phyloP scores from a whole-genome alignment of 306 rosid genomes.

The Gleditsia sinensis region DNA sequence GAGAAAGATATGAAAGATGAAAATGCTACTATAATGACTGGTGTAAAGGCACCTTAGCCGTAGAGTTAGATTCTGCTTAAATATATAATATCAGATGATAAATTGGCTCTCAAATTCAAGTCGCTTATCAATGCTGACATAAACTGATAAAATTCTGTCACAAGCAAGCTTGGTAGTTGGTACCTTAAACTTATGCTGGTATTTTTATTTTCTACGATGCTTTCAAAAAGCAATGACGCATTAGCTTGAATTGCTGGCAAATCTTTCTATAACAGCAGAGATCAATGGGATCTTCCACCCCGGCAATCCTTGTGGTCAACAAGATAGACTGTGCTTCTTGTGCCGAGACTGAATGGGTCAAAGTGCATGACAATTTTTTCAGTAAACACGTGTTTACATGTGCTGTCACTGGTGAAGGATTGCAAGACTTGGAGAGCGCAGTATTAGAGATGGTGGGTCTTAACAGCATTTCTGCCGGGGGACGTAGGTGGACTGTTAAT shows the following conservation, averaged over 20 bases:
- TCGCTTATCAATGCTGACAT: constrained; percentile 10
- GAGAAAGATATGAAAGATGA: neutral
- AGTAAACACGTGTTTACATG: constrained; percentile 74
- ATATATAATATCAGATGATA: constrained; percentile 9
- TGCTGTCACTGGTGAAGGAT: constrained; percentile 92
- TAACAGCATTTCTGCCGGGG: constrained; percentile 62
- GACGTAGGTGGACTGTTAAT: constrained; percentile 89
- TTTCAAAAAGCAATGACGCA: constrained; percentile 14
- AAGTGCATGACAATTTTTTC: constrained; percentile 42
- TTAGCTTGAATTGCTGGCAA: constrained; percentile 12
- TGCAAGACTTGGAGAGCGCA: constrained; percentile 72
- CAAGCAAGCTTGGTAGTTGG: constrained; percentile 1
- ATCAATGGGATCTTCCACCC: constrained; percentile 69
- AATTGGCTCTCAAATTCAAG: constrained; percentile 3
- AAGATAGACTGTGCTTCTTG: constrained; percentile 70
- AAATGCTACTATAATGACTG: neutral
- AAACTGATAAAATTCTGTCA: neutral
- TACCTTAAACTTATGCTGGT: neutral
- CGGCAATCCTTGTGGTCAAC: constrained; percentile 84
- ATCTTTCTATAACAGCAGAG: constrained; percentile 49
- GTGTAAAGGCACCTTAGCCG: constrained; percentile 1
- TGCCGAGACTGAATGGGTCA: constrained; percentile 48
- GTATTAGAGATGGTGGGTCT: constrained; percentile 82
- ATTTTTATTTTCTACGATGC: constrained; percentile 25
- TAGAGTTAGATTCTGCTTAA: constrained; percentile 2